Percentiles rank a stretch among this genome's conserved stretches.
Conservation (phyloP, 2,329 filamentous ascomycete species). For the Magnaporthiopsis poae region DNA sequence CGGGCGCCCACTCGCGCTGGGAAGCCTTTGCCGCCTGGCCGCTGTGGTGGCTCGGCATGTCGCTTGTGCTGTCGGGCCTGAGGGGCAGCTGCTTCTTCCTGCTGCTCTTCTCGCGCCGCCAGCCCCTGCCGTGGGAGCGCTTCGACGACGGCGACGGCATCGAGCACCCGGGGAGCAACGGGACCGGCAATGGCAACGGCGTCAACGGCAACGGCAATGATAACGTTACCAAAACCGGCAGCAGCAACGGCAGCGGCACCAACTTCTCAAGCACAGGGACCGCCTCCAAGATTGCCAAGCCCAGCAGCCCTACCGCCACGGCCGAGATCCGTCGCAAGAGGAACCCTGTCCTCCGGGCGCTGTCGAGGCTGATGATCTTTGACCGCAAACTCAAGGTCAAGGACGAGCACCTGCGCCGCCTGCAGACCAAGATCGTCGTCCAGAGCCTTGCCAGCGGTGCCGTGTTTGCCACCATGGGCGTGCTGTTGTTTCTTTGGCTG, state of each 20-base stretch:
- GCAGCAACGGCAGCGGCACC: neutral
- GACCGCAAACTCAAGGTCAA: constrained; percentile 36
- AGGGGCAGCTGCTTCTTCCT: constrained; percentile 39
- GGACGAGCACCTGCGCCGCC: constrained; percentile 29
- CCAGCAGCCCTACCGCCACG: constrained; percentile 11
- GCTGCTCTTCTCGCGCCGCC: constrained; percentile 34
- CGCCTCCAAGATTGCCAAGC: constrained; percentile 9
- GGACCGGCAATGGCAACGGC: neutral
- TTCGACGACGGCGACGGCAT: constrained; percentile 27
- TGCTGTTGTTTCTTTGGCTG: constrained; percentile 32
- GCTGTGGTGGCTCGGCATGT: constrained; percentile 35
- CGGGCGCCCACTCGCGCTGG: constrained; percentile 30
- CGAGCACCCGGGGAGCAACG: constrained; percentile 1
- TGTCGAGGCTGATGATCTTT: constrained; percentile 36
- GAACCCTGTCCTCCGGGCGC: constrained; percentile 17
- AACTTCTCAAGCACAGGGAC: no score
- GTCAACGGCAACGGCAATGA: neutral
- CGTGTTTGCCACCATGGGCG: constrained; percentile 26
- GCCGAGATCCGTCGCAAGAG: neutral
- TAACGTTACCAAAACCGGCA: no score
- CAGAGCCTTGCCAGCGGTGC: constrained; percentile 31
- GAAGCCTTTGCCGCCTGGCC: constrained; percentile 34
- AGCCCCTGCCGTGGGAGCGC: constrained; percentile 37
- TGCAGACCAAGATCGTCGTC: constrained; percentile 35
- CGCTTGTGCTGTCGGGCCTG: constrained; percentile 33